Conservation (phyloP, 305 asterid genomes). For the Caryopteris hybrid region DNA sequence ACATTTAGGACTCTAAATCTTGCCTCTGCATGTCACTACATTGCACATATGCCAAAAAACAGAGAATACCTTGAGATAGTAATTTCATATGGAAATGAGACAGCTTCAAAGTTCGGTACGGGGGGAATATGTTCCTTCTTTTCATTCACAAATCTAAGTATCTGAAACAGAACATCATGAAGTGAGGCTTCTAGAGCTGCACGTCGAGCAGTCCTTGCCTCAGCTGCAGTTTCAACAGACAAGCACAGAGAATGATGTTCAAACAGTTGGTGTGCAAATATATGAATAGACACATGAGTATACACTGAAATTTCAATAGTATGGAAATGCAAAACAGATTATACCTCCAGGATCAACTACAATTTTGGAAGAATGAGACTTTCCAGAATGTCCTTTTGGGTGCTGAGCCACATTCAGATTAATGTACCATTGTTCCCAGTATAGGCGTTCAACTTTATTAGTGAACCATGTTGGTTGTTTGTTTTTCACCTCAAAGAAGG, state of each 20-base stretch:
- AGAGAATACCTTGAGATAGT: conserved; percentile 73
- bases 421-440: conserved; percentile 97
- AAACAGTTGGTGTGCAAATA: neutral
- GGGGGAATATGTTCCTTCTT: conserved; percentile 94
- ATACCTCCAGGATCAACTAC: conserved; percentile 90
- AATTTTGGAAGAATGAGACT: conserved; percentile 63
- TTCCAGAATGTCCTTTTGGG: conserved; percentile 63
- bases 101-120: conserved; percentile 75
- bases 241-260: conserved; percentile 9
- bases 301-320: neutral
- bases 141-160: conserved; percentile 87
- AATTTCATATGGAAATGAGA: conserved; percentile 86
- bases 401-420: conserved; percentile 75
- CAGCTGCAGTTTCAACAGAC: conserved; percentile 50
- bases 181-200: conserved; percentile 72
- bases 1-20: neutral
- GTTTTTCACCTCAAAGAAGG: conserved; percentile 88
- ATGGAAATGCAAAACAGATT: neutral
- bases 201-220: conserved; percentile 71
- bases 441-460: conserved; percentile 82
- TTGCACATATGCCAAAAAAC: neutral
- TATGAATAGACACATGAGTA: neutral
- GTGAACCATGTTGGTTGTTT: conserved; percentile 89
- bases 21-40: neutral
- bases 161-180: conserved; percentile 84